phyloP scores from a whole-genome alignment of 441 rosid species.

The Populus hybrid region DNA sequence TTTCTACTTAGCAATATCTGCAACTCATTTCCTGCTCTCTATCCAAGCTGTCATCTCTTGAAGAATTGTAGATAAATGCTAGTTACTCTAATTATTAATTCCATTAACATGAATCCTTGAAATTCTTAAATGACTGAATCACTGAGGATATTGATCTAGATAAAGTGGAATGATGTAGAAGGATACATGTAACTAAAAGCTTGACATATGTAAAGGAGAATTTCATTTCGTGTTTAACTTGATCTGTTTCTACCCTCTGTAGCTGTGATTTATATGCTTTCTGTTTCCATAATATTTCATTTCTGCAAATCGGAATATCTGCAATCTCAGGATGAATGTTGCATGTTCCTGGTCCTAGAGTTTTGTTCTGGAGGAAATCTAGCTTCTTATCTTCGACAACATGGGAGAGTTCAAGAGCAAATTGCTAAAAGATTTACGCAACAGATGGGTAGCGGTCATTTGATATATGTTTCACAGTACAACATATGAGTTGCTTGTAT shows the following conservation, averaged over 20 bases:
- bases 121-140: too few relatives aligned
- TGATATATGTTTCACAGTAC: not conserved
- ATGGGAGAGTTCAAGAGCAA: constrained; percentile 50
- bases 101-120: too few relatives aligned
- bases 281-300: not conserved
- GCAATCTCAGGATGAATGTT: constrained; percentile 33
- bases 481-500: not conserved
- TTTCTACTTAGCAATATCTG: too few relatives aligned
- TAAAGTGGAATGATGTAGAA: too few relatives aligned
- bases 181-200: not conserved
- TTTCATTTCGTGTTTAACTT: not conserved
- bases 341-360: constrained; percentile 46
- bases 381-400: constrained; percentile 39
- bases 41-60: too few relatives aligned
- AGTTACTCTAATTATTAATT: too few relatives aligned
- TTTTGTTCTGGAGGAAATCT: constrained; percentile 55
- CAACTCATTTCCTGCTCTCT: too few relatives aligned
- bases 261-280: not conserved
- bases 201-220: not conserved
- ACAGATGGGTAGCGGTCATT: constrained; percentile 48
- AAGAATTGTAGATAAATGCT: too few relatives aligned
- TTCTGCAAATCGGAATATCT: not conserved
- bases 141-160: too few relatives aligned
- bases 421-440: constrained; percentile 49
- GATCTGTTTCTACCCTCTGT: not conserved